Evolutionary conservation across 306 rosid species (phyloP).

Genomic region (Gastrolobium bilobum): DNA sequence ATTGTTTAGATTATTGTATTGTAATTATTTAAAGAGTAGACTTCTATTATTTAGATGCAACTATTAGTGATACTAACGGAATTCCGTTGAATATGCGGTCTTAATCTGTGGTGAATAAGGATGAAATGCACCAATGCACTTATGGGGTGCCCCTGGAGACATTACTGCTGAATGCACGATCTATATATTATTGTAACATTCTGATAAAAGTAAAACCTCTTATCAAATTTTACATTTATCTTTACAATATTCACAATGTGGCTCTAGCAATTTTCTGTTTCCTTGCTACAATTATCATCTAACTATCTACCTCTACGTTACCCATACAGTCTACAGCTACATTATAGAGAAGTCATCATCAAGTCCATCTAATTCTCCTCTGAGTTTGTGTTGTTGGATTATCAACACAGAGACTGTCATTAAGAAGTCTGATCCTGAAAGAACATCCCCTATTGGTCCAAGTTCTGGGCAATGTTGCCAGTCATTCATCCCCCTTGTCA

Average conservation of each 20-base stretch:
- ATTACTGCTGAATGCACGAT: constrained; percentile 6
- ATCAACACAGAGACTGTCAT: constrained; percentile 66
- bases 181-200: constrained; percentile 23
- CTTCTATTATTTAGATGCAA: too few relatives aligned
- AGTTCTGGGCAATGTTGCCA: constrained; percentile 92
- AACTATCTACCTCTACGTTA: constrained; percentile 2
- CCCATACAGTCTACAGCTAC: constrained; percentile 43
- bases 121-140: neutral
- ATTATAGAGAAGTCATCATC: constrained; percentile 83
- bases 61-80: too few relatives aligned
- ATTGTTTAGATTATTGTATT: constrained; percentile 2
- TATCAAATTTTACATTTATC: constrained; percentile 51
- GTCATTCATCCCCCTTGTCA: constrained; percentile 84
- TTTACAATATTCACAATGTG: constrained; percentile 42
- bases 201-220: neutral
- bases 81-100: too few relatives aligned
- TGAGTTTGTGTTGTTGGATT: constrained; percentile 79
- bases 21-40: too few relatives aligned
- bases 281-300: constrained; percentile 53
- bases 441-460: constrained; percentile 89
- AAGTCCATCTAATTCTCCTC: constrained; percentile 82
- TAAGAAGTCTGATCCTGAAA: constrained; percentile 82
- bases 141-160: neutral
- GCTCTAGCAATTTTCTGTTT: constrained; percentile 15
- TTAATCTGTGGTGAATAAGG: neutral